Percentiles rank a stretch among this genome's conserved stretches.
Conservation (phyloP, 805 yeast genomes). For the Teunomyces kruisii region DNA sequence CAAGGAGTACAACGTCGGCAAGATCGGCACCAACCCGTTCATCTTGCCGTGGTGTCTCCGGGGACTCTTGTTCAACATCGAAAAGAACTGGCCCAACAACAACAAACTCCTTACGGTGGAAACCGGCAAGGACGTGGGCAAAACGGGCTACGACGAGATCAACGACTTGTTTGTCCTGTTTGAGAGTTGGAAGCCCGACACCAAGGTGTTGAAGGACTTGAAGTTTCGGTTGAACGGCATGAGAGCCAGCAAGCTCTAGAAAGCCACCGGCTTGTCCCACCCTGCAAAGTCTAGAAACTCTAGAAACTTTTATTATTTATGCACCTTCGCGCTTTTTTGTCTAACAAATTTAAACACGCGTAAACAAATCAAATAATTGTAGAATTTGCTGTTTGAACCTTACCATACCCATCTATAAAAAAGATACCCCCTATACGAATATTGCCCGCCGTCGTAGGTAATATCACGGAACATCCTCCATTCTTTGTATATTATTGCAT, state of each 20-base stretch:
- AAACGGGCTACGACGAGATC: conserved; percentile 53
- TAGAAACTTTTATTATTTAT: background rate
- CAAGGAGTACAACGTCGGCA: conserved; percentile 58
- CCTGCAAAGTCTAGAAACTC: no score
- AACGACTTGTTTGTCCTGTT: conserved; percentile 64
- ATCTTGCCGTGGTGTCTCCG: conserved; percentile 91
- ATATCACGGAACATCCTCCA: background rate
- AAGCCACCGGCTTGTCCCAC: no score
- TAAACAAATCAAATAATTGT: background rate
- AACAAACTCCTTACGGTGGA: conserved; percentile 30
- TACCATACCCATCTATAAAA: background rate
- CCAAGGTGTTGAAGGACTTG: conserved; percentile 77
- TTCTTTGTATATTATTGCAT: background rate
- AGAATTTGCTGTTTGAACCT: background rate
- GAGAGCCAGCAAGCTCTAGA: conserved; percentile 37
- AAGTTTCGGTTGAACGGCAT: conserved; percentile 71
- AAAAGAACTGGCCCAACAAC: conserved; percentile 48
- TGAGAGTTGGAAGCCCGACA: conserved; percentile 84
- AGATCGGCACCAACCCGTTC: conserved; percentile 75
- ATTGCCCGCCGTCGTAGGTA: background rate
- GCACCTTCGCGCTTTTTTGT: background rate
- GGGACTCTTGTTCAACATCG: conserved; percentile 70
- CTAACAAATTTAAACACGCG: background rate
- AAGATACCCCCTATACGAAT: no score
- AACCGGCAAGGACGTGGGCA: conserved; percentile 30